Evolutionary conservation across 2,329 filamentous ascomycete species (phyloP).

Genomic region (Cladosporium sp.): DNA sequence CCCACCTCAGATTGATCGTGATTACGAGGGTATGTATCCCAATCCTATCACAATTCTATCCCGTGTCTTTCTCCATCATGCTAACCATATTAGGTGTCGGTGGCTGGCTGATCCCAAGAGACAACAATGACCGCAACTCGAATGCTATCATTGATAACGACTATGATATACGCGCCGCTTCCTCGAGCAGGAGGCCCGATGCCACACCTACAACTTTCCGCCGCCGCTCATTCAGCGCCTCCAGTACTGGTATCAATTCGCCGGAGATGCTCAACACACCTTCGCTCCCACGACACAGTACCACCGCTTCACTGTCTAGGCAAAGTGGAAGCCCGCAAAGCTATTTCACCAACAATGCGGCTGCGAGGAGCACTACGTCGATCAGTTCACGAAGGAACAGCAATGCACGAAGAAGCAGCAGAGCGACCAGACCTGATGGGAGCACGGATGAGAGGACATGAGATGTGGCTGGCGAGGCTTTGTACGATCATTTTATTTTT

Average conservation of each 20-base stretch:
- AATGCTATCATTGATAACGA: not conserved
- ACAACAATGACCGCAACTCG: not conserved
- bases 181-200: not conserved
- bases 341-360: not conserved
- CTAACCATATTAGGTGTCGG: not conserved
- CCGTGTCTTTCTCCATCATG: not conserved
- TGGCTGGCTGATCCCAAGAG: conserved; percentile 5
- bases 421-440: not conserved
- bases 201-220: not conserved
- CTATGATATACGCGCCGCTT: not conserved
- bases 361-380: not conserved
- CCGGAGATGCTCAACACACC: conserved; percentile 4
- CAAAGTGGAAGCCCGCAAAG: conserved; percentile 11
- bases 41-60: not conserved
- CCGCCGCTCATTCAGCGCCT: conserved; percentile 4
- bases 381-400: conserved; percentile 6
- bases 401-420: not conserved
- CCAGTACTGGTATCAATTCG: conserved; percentile 9
- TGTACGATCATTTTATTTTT: not conserved
- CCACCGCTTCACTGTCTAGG: not conserved
- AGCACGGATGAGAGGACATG: not conserved
- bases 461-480: not conserved
- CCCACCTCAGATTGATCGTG: conserved; percentile 6
- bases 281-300: not conserved
- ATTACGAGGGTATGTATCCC: conserved; percentile 1